Conservation (phyloP, 2,329 filamentous ascomycete genomes). For the Clonostachys chloroleuca region DNA sequence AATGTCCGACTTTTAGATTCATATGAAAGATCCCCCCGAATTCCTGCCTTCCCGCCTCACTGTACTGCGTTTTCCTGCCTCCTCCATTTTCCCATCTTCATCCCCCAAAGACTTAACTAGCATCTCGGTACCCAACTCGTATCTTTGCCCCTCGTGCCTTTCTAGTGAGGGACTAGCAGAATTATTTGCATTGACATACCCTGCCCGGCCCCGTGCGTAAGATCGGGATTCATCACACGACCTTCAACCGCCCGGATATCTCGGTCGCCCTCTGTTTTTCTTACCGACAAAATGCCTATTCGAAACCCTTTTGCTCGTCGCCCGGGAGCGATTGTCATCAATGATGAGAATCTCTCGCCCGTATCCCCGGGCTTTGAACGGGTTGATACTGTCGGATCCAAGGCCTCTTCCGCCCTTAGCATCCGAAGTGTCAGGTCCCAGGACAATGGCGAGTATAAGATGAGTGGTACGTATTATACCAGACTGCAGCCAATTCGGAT, state of each 20-base stretch:
- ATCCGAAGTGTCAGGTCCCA: conserved; percentile 55
- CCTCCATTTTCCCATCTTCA: too few relatives aligned
- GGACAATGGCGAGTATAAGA: conserved; percentile 71
- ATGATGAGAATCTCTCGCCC: conserved; percentile 45
- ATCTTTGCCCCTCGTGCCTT: too few relatives aligned
- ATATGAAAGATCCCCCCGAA: too few relatives aligned
- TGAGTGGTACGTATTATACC: conserved; percentile 60
- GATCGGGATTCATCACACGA: neutral
- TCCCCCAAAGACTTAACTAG: too few relatives aligned
- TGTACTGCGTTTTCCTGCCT: too few relatives aligned
- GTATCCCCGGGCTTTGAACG: conserved; percentile 46
- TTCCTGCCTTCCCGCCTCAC: too few relatives aligned
- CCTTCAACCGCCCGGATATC: neutral
- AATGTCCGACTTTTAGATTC: too few relatives aligned
- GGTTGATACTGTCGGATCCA: conserved; percentile 59
- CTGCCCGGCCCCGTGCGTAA: too few relatives aligned
- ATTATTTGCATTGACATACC: too few relatives aligned
- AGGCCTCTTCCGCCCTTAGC: conserved; percentile 57
- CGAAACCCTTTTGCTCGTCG: conserved; percentile 68
- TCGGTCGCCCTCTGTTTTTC: neutral
- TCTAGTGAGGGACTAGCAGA: too few relatives aligned
- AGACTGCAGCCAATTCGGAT: neutral
- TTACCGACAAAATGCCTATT: conserved; percentile 54
- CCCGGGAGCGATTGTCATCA: conserved; percentile 35
- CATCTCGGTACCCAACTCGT: too few relatives aligned